Base-by-base conservation (phyloP, 2,329 filamentous ascomycete genomes). In the Xylaria sp. region DNA sequence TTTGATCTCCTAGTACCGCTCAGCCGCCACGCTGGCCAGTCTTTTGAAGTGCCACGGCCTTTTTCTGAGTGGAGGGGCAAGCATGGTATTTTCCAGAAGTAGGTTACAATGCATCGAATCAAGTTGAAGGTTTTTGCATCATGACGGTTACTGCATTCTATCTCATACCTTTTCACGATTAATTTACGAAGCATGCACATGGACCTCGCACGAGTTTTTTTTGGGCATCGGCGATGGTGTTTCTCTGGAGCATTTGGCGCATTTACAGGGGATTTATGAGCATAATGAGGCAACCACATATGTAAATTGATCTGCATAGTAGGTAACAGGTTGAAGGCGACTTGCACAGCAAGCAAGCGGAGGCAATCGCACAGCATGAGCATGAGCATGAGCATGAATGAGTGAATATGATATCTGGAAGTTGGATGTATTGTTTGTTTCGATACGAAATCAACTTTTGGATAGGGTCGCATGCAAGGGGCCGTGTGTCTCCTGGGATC, bases 251-350 rank as follows among this genome's bases (percentile, higher is more conserved):
- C 68, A 72, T 64, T 51, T 65, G 69, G 66, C 72, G 73, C 73
- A 76, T 76, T 74, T 73, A 23, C 59, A 28, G 69, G 67, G 60
- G 63, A 63, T 68, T 74, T 61, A 75, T 63, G 74, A 73, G 72
- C 74, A 73, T 75, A 63, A 74, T 64, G 71, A 72, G 38, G 20
- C n/a, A 38, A 20, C 28, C 51, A 54, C 23, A 23, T 15, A 63
- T 59, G 58, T 69, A 60, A 64, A 66, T 71, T 69, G 66, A 62
- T 53, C 69, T 69, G 70, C 71, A 73, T 59, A 11, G 28, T 28
- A 28, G 11, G 36, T 40, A 40, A 40, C 13, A 17, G 6, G 20
- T 6, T 23, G 36, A 66, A 57, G 61, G 66, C 46, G 20, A 64
- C 28, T 65, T 48, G 51, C 31, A 53, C 42, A 31, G 59, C 56